A percentile compares a stretch with the other conserved stretches of the same genome.
phyloP scores from a whole-genome alignment of 192 early-diverging fungal genomes.

The Umbelopsis vinacea region DNA sequence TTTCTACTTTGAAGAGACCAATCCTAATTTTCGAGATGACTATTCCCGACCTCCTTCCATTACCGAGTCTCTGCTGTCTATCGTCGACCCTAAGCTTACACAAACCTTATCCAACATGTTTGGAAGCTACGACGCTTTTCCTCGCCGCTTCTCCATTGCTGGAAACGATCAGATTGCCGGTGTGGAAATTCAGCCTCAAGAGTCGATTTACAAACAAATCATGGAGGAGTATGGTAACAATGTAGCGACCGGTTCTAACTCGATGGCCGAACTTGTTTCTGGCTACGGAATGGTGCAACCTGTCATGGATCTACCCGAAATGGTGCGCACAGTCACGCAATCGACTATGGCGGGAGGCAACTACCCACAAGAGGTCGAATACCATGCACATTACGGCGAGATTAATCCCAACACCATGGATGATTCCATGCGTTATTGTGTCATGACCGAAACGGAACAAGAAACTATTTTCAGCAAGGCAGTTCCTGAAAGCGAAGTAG shows the following conservation, averaged over 20 bases:
- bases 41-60: conserved; percentile 13
- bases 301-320: conserved; percentile 17
- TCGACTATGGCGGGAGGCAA: background rate
- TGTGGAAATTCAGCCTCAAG: background rate
- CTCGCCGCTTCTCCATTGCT: background rate
- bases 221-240: conserved; percentile 16
- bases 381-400: conserved; percentile 21
- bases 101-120: conserved; percentile 1
- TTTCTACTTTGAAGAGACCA: conserved; percentile 68
- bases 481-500: conserved; percentile 4
- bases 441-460: conserved; percentile 21
- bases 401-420: background rate
- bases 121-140: conserved; percentile 17
- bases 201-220: conserved; percentile 7
- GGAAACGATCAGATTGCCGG: conserved; percentile 9
- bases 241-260: conserved; percentile 13
- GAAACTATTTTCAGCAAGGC: conserved; percentile 16
- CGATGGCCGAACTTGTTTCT: conserved; percentile 17
- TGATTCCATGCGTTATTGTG: conserved; percentile 4
- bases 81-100: background rate
- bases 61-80: background rate
- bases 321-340: conserved; percentile 8
- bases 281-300: conserved; percentile 22
- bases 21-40: conserved; percentile 24
- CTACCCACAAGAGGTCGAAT: background rate